These are phyloP conservation scores for Diaporthe eres DNA, from an alignment of 2,329 filamentous ascomycete genomes.

Conservation along the genomic window DNA sequence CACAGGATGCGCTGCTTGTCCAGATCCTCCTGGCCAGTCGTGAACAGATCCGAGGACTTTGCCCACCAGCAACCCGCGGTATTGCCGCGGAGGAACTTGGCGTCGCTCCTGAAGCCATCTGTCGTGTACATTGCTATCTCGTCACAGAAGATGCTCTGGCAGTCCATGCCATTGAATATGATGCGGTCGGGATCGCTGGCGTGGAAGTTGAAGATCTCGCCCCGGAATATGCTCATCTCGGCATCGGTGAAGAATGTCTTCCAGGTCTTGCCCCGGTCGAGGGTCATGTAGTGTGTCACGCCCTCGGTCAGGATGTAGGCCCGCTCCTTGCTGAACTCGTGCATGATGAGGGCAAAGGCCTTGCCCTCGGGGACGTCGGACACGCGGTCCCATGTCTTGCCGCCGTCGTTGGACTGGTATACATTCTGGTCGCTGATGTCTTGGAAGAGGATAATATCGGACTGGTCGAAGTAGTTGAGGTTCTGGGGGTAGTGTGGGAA, in stretches of 20 bases:
- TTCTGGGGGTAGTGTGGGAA: slow-evolving; percentile 78
- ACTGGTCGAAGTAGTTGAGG: slow-evolving; percentile 93
- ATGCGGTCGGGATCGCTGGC: slow-evolving; percentile 87
- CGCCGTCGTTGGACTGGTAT: slow-evolving; percentile 85
- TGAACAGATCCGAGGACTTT: slow-evolving; percentile 80
- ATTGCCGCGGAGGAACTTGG: slow-evolving; percentile 75
- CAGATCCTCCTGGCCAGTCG: slow-evolving; percentile 74
- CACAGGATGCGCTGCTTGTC: slow-evolving; percentile 84
- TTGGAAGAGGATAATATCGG: slow-evolving; percentile 83
- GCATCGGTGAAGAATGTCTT: slow-evolving; percentile 76
- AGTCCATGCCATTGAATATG: slow-evolving; percentile 84
- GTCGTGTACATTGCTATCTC: slow-evolving; percentile 81
- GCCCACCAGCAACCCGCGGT: slow-evolving; percentile 91
- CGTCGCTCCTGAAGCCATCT: slow-evolving; percentile 82
- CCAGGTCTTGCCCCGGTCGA: slow-evolving; percentile 88
- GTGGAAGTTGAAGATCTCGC: slow-evolving; percentile 79
- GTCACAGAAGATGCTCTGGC: slow-evolving; percentile 73
- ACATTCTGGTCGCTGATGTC: slow-evolving; percentile 75
- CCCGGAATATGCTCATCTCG: slow-evolving; percentile 67
- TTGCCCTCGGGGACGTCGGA: slow-evolving; percentile 74
- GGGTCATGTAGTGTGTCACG: slow-evolving; percentile 84
- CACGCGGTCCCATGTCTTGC: slow-evolving; percentile 80
- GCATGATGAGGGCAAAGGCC: slow-evolving; percentile 77
- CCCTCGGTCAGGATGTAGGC: slow-evolving; percentile 84
- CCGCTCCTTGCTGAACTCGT: slow-evolving; percentile 82